Conservation (phyloP, 805 yeast species). For the Monosporozyma yasuniensis region DNA sequence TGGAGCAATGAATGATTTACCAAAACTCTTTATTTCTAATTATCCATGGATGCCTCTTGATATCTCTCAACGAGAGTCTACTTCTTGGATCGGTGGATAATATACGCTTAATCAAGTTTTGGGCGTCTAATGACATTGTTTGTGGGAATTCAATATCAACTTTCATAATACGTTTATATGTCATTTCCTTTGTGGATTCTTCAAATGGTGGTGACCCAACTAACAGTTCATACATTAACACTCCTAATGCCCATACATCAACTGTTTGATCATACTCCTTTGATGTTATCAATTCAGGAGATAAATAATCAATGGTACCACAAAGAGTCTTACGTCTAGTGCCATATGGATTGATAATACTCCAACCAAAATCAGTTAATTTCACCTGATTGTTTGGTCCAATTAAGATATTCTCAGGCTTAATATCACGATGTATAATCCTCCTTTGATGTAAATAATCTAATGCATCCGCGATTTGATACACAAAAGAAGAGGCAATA, state of each 20-base stretch:
- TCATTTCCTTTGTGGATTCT: constrained; percentile 64
- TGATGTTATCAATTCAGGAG: constrained; percentile 91
- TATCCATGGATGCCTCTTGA: constrained; percentile 81
- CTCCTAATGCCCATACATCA: constrained; percentile 91
- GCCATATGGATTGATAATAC: constrained; percentile 54
- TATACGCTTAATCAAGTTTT: constrained; percentile 57
- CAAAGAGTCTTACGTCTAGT: constrained; percentile 72
- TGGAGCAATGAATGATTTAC: constrained; percentile 26
- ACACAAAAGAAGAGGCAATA: constrained; percentile 68
- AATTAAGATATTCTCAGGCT: constrained; percentile 84
- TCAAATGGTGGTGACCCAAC: constrained; percentile 92
- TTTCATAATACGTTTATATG: constrained; percentile 69
- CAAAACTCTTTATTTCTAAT: constrained; percentile 52
- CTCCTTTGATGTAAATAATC: constrained; percentile 67
- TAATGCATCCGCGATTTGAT: constrained; percentile 76
- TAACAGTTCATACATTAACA: constrained; percentile 73
- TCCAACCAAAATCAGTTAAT: constrained; percentile 95
- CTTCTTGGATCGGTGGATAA: constrained; percentile 61
- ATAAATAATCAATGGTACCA: constrained; percentile 88
- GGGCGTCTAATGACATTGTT: constrained; percentile 63
- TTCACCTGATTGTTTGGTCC: constrained; percentile 71
- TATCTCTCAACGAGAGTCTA: constrained; percentile 52
- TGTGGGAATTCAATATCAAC: constrained; percentile 71
- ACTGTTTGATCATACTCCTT: constrained; percentile 69
- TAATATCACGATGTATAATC: constrained; percentile 85